Base-by-base conservation (phyloP, 106 monocot genomes). In the Platanthera guangdongensis region DNA sequence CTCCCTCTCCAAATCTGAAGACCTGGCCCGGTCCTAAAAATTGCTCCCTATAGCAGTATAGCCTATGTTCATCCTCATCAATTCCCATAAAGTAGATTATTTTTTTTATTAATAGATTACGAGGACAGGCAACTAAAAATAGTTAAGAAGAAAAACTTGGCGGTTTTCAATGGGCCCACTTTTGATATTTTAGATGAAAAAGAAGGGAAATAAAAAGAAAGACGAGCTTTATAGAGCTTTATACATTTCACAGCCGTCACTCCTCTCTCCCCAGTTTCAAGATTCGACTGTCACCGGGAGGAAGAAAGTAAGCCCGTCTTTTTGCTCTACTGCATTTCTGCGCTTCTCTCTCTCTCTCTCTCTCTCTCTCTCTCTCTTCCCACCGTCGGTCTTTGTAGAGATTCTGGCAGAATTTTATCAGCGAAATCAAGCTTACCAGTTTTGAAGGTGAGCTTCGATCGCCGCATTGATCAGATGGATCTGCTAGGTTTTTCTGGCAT, bases 321-420 rank as follows among this genome's bases (percentile, higher is more conserved):
- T 21, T 60, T 8, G n/a, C n/a, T 60, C 59, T 60, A 60, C 59
- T 19, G 39, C 39, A 39, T 39, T 39, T 39, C 3, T 39, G 0
- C 3, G 0, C 39, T 39, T 39, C 39, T 39, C 39, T 39, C 39
- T 39, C 39, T 19, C 5, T 7, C 21, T 7, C 4, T 39, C 22
- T 28, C 18, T 53, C 19, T 49, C 25, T 57, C 28, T 52, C 25
- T 69, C 8, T 8, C 8, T 1, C 28, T 32, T n/a, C 30, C 14
- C 46, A 8, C 32, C 30, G 9, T 47, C 55, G 39, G 4, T 6
- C 60, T n/a, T 3, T 16, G 10, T 8, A 19, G 62, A 76, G 63
- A 76, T 47, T 49, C 63, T 11, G 25, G 48, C 51, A 68, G 68
- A 68, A 68, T 68, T 68, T 78, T 71, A 47, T 69, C 70, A 71